Conservation (phyloP, 1,139 yeast species). For the Blastobotrys serpentis region DNA sequence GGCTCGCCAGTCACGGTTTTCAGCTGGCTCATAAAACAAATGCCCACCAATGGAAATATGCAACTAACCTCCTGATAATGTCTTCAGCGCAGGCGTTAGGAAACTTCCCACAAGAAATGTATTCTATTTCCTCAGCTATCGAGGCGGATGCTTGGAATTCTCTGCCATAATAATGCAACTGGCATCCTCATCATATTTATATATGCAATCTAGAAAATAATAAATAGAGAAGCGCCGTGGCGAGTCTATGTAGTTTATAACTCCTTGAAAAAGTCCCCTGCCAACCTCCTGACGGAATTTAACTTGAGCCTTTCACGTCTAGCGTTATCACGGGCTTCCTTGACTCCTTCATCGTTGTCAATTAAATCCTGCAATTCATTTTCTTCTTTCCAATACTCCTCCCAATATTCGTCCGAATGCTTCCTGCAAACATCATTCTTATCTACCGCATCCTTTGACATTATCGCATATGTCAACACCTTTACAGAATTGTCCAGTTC, state of each 20-base stretch:
- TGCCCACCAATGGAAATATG: conserved; percentile 6
- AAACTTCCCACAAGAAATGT: neutral
- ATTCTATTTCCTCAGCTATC: neutral
- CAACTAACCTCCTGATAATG: neutral
- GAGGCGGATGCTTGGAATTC: conserved; percentile 4
- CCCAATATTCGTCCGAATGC: conserved; percentile 10
- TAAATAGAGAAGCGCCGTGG: neutral
- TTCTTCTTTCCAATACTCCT: conserved; percentile 1
- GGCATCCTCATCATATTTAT: too few species aligned
- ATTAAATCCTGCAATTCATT: neutral
- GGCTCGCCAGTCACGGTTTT: conserved; percentile 3
- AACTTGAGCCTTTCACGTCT: neutral
- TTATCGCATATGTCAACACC: neutral
- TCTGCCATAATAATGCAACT: neutral
- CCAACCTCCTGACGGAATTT: conserved; percentile 1
- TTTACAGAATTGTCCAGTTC: conserved; percentile 13
- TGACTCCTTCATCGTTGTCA: neutral
- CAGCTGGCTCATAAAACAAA: neutral
- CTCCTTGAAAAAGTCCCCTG: conserved; percentile 3
- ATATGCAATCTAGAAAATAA: neutral
- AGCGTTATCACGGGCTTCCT: conserved; percentile 4
- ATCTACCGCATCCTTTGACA: conserved; percentile 6
- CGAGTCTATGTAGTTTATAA: neutral
- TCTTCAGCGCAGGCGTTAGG: neutral
- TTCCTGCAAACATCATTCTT: conserved; percentile 8